Base-by-base conservation (phyloP, 2,329 filamentous ascomycete genomes). In the Cyphellophora europaea region DNA sequence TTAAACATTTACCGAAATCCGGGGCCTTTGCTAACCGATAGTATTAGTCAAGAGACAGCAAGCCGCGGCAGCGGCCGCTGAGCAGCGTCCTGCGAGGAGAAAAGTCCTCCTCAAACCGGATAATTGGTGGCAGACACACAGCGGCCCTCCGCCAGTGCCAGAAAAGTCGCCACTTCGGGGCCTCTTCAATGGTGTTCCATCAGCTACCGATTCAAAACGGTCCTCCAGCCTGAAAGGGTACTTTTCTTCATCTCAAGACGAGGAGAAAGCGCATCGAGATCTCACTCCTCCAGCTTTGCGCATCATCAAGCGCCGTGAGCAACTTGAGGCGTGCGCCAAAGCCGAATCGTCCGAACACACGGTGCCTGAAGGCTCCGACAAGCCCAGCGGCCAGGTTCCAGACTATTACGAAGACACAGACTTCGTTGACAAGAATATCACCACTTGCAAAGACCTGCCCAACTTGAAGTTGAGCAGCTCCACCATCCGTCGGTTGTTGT, bases 91-190 rank as follows among this genome's bases (percentile, higher is more conserved):
- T n/a, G n/a, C n/a, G n/a, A n/a, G n/a, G n/a, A 25, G n/a, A 25
- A 25, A 25, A n/a, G 21, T 25, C 21, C 8, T n/a, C 8, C 21
- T 25, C 21, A 25, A 35, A 14, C 28, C 39, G 14, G 39, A 38
- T 27, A 37, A 40, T 16, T 40, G 30, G 27, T 40, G 42, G 42
- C 38, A 41, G 16, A 37, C 33, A 8, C n/a, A 36, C 15, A 11
- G 15, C 16, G 14, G 27, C 6, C 8, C 23, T 36, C 37, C n/a
- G 16, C 33, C 37, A 17, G 14, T 28, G n/a, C 30, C 34, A 18
- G 31, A 33, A 8, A 14, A 18, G 13, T 39, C 36, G 30, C 36
- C 36, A 19, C 30, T 31, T 27, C 28, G 32, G 27, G 21, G n/a
- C 21, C n/a, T 25, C 21, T 25, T 25, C n/a, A 8, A n/a, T n/a